These are phyloP conservation scores for Aspergillus sparsus DNA, from an alignment of 495 filamentous ascomycete genomes.

Conservation along the genomic window DNA sequence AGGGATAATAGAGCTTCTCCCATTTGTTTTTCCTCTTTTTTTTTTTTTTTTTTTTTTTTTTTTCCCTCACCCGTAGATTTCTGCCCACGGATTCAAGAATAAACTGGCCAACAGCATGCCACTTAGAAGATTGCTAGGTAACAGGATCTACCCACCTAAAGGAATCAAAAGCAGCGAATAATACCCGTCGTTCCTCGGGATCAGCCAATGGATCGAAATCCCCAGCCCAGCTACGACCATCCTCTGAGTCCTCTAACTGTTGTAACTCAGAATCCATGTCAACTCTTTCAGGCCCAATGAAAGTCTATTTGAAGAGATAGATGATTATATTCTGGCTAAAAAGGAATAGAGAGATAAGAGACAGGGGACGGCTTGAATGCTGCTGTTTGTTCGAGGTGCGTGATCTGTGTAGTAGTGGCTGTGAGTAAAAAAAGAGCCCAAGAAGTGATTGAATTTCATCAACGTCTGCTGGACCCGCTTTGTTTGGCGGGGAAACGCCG, in stretches of 20 bases:
- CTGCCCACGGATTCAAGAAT: no score
- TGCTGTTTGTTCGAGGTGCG: not conserved
- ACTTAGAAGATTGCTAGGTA: not conserved
- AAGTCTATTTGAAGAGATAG: not conserved
- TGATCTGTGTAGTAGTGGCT: not conserved
- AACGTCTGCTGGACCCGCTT: slow-evolving; percentile 20
- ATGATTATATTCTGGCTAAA: slow-evolving; percentile 4
- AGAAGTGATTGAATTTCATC: slow-evolving; percentile 4
- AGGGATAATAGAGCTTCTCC: no score
- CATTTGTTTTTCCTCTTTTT: no score
- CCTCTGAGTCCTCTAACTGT: slow-evolving; percentile 27
- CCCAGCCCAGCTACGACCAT: slow-evolving; percentile 52
- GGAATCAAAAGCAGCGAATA: slow-evolving; percentile 78
- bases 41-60: no score
- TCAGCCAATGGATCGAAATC: slow-evolving; percentile 66
- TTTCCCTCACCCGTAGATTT: no score
- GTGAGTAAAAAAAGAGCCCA: not conserved
- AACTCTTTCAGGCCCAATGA: not conserved
- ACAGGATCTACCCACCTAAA: slow-evolving; percentile 65
- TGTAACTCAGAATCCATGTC: slow-evolving; percentile 25
- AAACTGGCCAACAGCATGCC: no score
- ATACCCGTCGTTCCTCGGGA: slow-evolving; percentile 70
- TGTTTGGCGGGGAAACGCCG: slow-evolving; percentile 26
- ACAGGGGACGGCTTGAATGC: no score
- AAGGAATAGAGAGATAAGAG: not conserved